Conservation (phyloP, 805 yeast species). For the Candida vaughaniae region DNA sequence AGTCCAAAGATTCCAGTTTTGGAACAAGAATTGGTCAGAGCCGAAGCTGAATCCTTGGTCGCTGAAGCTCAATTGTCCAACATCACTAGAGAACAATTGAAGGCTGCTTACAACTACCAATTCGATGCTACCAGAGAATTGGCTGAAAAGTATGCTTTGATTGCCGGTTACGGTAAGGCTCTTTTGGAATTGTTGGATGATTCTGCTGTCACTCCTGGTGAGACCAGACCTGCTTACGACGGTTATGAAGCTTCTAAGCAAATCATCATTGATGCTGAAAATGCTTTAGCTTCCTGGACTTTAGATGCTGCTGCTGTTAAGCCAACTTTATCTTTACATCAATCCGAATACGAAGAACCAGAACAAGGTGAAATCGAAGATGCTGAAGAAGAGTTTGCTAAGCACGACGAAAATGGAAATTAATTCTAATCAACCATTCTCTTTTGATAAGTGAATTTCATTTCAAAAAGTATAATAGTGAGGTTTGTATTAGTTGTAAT, state of each 20-base stretch:
- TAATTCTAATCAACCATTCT: slow-evolving; percentile 3
- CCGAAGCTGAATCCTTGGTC: slow-evolving; percentile 97
- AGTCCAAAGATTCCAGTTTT: slow-evolving; percentile 92
- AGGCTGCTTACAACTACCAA: slow-evolving; percentile 96
- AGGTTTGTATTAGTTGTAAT: slow-evolving; percentile 7
- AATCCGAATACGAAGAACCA: slow-evolving; percentile 47
- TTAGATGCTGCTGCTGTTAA: slow-evolving; percentile 92
- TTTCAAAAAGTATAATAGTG: slow-evolving; percentile 1
- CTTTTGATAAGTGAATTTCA: too few species aligned
- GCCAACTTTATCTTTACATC: slow-evolving; percentile 87
- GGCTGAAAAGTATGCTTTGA: slow-evolving; percentile 92
- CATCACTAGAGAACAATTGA: slow-evolving; percentile 96
- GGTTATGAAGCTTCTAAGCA: slow-evolving; percentile 98
- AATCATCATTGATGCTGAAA: slow-evolving; percentile 95
- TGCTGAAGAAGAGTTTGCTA: slow-evolving; percentile 55
- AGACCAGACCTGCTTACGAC: slow-evolving; percentile 96
- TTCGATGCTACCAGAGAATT: slow-evolving; percentile 93
- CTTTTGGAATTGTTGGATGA: slow-evolving; percentile 93
- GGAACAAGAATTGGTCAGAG: slow-evolving; percentile 98
- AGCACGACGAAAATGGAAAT: slow-evolving; percentile 34
- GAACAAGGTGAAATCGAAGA: slow-evolving; percentile 52
- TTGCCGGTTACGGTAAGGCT: slow-evolving; percentile 99
- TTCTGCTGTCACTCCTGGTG: slow-evolving; percentile 98
- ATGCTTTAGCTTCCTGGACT: slow-evolving; percentile 95
- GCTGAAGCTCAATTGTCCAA: slow-evolving; percentile 99